A percentile compares a stretch with the other conserved stretches of the same genome.
These are phyloP conservation scores for Puccinia coronata DNA, from an alignment of 1,284 basidiomycete genomes.

Conservation along the genomic window DNA sequence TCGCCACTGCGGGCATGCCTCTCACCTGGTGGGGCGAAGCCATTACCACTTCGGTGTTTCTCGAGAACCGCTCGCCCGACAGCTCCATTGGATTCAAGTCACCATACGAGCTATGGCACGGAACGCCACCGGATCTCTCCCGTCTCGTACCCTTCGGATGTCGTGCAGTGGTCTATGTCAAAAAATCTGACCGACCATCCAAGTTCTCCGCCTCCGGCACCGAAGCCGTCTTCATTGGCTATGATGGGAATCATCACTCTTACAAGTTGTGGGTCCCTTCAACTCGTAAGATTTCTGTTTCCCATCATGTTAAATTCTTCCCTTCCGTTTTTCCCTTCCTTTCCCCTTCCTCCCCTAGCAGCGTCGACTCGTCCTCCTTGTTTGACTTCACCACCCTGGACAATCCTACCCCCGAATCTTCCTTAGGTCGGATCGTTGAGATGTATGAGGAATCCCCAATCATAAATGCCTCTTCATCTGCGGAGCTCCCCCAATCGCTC, in stretches of 20 bases:
- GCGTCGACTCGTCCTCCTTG: too few relatives aligned
- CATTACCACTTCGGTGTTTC: background rate
- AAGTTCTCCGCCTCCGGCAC: too few relatives aligned
- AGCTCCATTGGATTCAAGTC: slow-evolving; percentile 16
- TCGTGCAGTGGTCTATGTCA: background rate
- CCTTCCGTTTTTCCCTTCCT: background rate
- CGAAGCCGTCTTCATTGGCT: too few relatives aligned
- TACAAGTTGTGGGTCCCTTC: too few relatives aligned
- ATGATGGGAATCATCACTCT: background rate
- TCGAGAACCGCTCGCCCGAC: slow-evolving; percentile 3
- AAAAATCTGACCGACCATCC: too few relatives aligned
- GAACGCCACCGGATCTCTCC: background rate
- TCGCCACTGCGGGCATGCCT: too few relatives aligned
- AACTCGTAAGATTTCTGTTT: too few relatives aligned
- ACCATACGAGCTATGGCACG: slow-evolving; percentile 18
- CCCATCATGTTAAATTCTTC: too few relatives aligned
- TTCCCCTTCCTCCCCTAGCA: too few relatives aligned
- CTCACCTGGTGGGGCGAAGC: slow-evolving; percentile 27
- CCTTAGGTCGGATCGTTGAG: too few relatives aligned
- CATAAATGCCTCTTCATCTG: background rate
- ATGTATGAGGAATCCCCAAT: background rate
- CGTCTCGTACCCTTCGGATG: slow-evolving; percentile 16
- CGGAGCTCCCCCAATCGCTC: background rate
- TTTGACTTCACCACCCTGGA: too few relatives aligned
- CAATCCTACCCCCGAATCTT: background rate